phyloP scores from a whole-genome alignment of 2,329 filamentous ascomycete genomes.

The Fusarium nurragi region DNA sequence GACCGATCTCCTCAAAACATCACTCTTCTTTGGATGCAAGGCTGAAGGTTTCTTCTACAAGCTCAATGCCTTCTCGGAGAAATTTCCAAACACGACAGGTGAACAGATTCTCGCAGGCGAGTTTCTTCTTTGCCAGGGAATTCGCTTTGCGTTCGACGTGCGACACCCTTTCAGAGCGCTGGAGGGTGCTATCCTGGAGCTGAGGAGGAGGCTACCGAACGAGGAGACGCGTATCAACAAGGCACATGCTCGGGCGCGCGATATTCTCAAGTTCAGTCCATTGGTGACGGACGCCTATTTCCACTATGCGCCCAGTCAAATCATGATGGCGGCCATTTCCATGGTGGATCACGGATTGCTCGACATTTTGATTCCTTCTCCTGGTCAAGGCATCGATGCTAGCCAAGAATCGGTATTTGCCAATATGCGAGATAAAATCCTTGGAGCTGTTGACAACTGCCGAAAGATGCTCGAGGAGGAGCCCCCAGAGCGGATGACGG shows the following conservation, averaged over 20 bases:
- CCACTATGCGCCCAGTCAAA: conserved; percentile 92
- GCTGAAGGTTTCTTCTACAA: conserved; percentile 85
- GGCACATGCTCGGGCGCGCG: conserved; percentile 78
- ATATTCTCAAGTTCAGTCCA: conserved; percentile 80
- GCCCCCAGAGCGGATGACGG: conserved; percentile 63
- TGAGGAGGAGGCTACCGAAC: conserved; percentile 73
- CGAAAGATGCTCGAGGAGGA: conserved; percentile 65
- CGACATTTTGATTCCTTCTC: conserved; percentile 57
- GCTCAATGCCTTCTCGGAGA: conserved; percentile 70
- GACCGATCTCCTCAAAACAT: conserved; percentile 86
- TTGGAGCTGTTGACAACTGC: conserved; percentile 60
- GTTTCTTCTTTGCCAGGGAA: conserved; percentile 89
- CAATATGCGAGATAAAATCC: conserved; percentile 58
- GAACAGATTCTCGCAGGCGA: conserved; percentile 91
- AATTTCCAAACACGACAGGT: conserved; percentile 74
- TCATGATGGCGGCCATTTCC: conserved; percentile 84
- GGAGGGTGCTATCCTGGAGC: conserved; percentile 86
- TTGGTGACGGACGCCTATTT: conserved; percentile 96
- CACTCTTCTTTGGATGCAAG: conserved; percentile 92
- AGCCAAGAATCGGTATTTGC: conserved; percentile 38
- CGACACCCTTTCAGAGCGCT: conserved; percentile 89
- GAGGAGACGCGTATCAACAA: conserved; percentile 62
- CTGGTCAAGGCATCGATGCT: conserved; percentile 46
- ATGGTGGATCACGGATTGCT: conserved; percentile 75
- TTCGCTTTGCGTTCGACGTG: conserved; percentile 93